phyloP scores from a whole-genome alignment of 495 filamentous ascomycete species.

The Xylaria palmicola region DNA sequence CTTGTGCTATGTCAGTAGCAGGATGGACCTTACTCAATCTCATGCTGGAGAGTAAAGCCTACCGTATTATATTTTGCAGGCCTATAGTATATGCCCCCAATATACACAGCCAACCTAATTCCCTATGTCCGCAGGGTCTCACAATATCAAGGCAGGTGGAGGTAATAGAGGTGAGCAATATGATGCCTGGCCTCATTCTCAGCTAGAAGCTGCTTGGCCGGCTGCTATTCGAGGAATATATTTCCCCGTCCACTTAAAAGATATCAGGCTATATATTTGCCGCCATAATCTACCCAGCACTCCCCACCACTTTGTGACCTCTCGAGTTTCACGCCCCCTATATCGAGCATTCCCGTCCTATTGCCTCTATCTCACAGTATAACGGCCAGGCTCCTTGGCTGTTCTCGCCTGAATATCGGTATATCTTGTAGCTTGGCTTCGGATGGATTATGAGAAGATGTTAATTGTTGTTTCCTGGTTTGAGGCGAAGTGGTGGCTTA shows the following conservation, averaged over 20 bases:
- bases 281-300: background rate
- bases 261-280: slow-evolving; percentile 14
- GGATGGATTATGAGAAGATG: background rate
- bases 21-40: background rate
- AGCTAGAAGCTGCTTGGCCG: background rate
- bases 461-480: background rate
- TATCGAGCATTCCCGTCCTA: background rate
- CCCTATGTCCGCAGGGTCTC: no score
- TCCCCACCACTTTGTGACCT: background rate
- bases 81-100: no score
- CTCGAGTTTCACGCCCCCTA: background rate
- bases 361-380: background rate
- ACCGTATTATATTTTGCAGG: no score
- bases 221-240: background rate
- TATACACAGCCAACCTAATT: no score
- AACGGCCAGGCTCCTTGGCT: background rate
- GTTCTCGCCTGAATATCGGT: background rate
- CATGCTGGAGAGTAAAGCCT: background rate
- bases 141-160: background rate
- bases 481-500: background rate
- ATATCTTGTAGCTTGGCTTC: background rate
- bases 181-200: background rate
- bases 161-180: background rate
- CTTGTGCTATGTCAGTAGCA: background rate
- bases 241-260: background rate